Evolutionary conservation across 176 grass and related monocot genomes (phyloP).

Genomic region (Musa troglodytarum): DNA sequence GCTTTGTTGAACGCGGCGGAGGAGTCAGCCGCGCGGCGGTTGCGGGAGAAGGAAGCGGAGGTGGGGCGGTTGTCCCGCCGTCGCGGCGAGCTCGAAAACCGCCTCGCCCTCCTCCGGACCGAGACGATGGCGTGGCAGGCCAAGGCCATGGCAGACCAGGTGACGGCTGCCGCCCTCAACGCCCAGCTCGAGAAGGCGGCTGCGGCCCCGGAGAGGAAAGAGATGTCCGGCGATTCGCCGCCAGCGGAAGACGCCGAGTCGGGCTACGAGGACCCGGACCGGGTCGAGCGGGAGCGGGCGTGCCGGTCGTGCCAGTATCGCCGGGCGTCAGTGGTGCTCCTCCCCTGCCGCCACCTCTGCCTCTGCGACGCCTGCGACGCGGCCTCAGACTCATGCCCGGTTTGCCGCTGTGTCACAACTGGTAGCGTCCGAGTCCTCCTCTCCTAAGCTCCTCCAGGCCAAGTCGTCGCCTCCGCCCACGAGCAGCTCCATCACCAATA

Average conservation of each 20-base stretch:
- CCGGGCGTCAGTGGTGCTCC: background rate
- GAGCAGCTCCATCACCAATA: too few relatives aligned
- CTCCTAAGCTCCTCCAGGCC: background rate
- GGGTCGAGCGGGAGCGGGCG: background rate
- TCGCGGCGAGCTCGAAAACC: slow-evolving; percentile 51
- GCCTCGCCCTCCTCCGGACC: slow-evolving; percentile 32
- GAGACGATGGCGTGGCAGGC: slow-evolving; percentile 61
- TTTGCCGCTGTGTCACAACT: background rate
- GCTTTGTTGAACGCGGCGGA: slow-evolving; percentile 32
- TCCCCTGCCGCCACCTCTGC: slow-evolving; percentile 11
- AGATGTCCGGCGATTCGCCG: background rate
- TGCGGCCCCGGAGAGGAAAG: slow-evolving; percentile 19
- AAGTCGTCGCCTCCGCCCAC: background rate
- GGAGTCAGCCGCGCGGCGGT: slow-evolving; percentile 25
- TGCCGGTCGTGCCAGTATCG: background rate
- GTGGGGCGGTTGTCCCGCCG: slow-evolving; percentile 28
- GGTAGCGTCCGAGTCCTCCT: background rate
- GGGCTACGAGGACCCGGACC: background rate
- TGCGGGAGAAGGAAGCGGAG: slow-evolving; percentile 60
- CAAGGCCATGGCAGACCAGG: slow-evolving; percentile 62
- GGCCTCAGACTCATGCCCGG: background rate
- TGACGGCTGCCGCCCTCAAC: slow-evolving; percentile 46
- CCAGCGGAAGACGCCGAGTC: slow-evolving; percentile 13
- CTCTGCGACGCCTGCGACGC: slow-evolving; percentile 4
- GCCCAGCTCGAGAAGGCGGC: slow-evolving; percentile 57